Evolutionary conservation across 2,329 filamentous ascomycete species (phyloP), one percentile per base, ranked within the genome.

Genomic region (Cercospora sesami): DNA sequence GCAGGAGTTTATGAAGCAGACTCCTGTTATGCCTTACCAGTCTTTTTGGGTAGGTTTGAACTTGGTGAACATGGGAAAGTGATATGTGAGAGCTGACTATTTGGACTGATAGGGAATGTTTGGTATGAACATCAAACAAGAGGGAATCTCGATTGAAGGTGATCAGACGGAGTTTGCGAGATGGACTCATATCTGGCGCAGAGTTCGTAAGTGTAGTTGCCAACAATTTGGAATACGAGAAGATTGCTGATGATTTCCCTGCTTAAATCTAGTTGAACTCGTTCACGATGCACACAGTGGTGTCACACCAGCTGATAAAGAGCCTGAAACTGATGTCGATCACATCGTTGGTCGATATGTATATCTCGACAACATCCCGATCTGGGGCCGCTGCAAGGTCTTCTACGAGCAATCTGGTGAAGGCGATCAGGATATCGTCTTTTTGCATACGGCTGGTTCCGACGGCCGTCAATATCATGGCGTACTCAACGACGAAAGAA

Each of bases 401-500:
- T 85, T 84, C 75, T 84, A 84, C 70, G 83, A 85, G 69, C 78
- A 76, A 26, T 77, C 81, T 5, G 83, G 83, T 6, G 79, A 79
- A 2, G 83, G 84, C 1, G 78, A 80, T 21, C 81, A 84, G 65
- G 78, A 80, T 28, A 83, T 85, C 57, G 73, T 78, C 14, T 78
- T 78, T 68, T 63, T 78, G 33, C 76, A 78, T 26, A 78, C 76
- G 5, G 75, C 76, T 39, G 83, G 83, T 2, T 81, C 80, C 60
- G 83, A 85, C 68, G 77, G 78, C 30, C 74, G 83, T 30, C 83
- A 85, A 71, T 85, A 85, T 63, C 83, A 85, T 63, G 83, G 83
- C 21, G 83, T 85, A 2, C 81, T 86, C 82, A 85, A 85, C 65
- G 79, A 85, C 65, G 66, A 75, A 30, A 75, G 77, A 12, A 83